Evolutionary conservation across 371 early-diverging fungal species (phyloP).

Genomic region (Coemansia sp.): DNA sequence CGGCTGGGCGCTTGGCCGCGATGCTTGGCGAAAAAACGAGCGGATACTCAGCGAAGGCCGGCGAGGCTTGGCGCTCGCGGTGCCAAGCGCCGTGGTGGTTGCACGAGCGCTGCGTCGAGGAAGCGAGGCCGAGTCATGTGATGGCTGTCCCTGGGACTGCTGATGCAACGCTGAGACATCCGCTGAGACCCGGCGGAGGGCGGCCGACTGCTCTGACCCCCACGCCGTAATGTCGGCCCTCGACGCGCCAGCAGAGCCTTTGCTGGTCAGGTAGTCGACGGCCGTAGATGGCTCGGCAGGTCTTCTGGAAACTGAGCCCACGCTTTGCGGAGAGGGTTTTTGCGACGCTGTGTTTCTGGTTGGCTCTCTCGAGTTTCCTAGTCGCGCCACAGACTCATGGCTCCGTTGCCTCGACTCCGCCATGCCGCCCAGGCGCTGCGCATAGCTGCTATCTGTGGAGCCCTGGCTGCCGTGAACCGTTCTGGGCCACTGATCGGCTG

Average conservation of each 20-base stretch:
- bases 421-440: neutral
- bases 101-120: slow-evolving; percentile 17
- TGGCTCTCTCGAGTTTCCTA: neutral
- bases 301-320: neutral
- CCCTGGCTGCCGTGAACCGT: neutral
- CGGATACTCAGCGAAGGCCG: slow-evolving; percentile 31
- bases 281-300: neutral
- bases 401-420: neutral
- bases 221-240: neutral
- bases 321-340: neutral
- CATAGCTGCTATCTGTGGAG: neutral
- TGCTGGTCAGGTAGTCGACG: slow-evolving; percentile 9
- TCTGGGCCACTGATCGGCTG: neutral
- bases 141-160: neutral
- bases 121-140: slow-evolving; percentile 1
- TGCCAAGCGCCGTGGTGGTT: slow-evolving; percentile 11
- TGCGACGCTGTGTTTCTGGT: neutral
- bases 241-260: neutral
- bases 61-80: neutral
- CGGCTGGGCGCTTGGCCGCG: slow-evolving; percentile 11
- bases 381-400: neutral
- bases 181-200: neutral
- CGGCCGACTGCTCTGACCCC: neutral
- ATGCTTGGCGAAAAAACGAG: slow-evolving; percentile 24
- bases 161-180: neutral